Percentiles rank a stretch among this genome's conserved stretches.
phyloP scores from a whole-genome alignment of 2,329 filamentous ascomycete species.

The Cytospora piceicola region DNA sequence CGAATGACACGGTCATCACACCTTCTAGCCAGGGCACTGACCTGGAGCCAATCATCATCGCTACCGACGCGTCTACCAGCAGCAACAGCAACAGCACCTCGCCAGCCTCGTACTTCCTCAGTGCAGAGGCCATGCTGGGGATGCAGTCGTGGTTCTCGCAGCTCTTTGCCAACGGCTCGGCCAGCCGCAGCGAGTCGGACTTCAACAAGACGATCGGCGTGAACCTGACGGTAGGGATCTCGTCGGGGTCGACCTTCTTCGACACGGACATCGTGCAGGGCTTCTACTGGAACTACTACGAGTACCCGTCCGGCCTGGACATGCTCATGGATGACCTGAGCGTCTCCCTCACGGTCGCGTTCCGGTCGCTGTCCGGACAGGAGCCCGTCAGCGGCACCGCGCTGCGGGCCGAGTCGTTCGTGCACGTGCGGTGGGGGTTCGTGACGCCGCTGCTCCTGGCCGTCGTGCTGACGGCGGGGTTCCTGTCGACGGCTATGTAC shows the following conservation, averaged over 20 bases:
- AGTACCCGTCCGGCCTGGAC: constrained; percentile 41
- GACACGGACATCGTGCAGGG: constrained; percentile 44
- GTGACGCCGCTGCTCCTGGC: constrained; percentile 40
- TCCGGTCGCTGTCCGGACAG: constrained; percentile 38
- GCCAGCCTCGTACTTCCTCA: constrained; percentile 33
- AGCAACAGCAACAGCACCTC: constrained; percentile 24
- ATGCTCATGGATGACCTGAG: constrained; percentile 42
- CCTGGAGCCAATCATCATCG: constrained; percentile 33
- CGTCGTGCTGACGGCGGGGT: constrained; percentile 38
- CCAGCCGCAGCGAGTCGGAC: constrained; percentile 34
- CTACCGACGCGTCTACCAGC: constrained; percentile 7
- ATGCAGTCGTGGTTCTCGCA: constrained; percentile 40
- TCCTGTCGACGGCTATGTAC: constrained; percentile 38
- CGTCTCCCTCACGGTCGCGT: constrained; percentile 42
- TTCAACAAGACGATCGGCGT: constrained; percentile 40
- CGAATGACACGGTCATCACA: constrained; percentile 37
- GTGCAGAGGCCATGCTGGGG: constrained; percentile 38
- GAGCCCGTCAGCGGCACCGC: constrained; percentile 38
- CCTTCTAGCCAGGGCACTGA: constrained; percentile 27
- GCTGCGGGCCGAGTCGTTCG: constrained; percentile 38
- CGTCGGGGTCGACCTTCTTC: constrained; percentile 40
- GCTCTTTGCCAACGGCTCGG: constrained; percentile 39
- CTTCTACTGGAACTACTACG: constrained; percentile 47
- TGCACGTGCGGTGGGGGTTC: constrained; percentile 44
- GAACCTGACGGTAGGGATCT: constrained; percentile 41